Conservation (phyloP, 768 basidiomycete genomes). For the Kwoniella botswanensis region DNA sequence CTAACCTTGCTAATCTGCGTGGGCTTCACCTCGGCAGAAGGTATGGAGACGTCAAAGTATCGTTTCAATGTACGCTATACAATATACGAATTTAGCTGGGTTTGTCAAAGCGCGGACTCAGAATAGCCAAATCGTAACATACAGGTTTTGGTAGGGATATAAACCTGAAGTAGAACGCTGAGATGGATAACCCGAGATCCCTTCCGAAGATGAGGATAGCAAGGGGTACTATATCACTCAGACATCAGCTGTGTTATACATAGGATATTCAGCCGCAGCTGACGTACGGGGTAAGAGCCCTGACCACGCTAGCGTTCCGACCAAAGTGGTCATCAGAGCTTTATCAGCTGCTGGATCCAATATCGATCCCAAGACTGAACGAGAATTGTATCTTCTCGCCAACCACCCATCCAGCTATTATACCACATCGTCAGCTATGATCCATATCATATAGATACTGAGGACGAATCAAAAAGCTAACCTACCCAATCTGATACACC, state of each 20-base stretch:
- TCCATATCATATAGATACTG: not conserved
- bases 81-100: no score
- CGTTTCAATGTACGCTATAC: conserved; percentile 79
- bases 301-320: conserved; percentile 80
- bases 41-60: conserved; percentile 96
- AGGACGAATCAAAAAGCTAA: conserved; percentile 48
- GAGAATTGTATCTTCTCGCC: conserved; percentile 83
- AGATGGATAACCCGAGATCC: conserved; percentile 81
- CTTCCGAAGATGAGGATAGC: conserved; percentile 85
- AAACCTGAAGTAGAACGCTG: conserved; percentile 92
- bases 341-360: conserved; percentile 98
- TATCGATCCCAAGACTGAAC: conserved; percentile 89
- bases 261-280: not conserved
- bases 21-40: conserved; percentile 91
- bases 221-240: conserved; percentile 69
- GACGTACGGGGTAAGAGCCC: conserved; percentile 78
- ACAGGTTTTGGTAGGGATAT: conserved; percentile 86
- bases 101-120: conserved; percentile 51
- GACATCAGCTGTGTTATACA: not conserved
- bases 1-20: conserved; percentile 89
- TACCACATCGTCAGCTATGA: conserved; percentile 5
- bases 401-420: conserved; percentile 87
- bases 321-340: conserved; percentile 89
- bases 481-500: conserved; percentile 87
- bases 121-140: conserved; percentile 61